Evolutionary conservation across 495 filamentous ascomycete genomes (phyloP), one percentile per base, ranked within the genome.

Genomic region (Penicillium dipodomyicola): DNA sequence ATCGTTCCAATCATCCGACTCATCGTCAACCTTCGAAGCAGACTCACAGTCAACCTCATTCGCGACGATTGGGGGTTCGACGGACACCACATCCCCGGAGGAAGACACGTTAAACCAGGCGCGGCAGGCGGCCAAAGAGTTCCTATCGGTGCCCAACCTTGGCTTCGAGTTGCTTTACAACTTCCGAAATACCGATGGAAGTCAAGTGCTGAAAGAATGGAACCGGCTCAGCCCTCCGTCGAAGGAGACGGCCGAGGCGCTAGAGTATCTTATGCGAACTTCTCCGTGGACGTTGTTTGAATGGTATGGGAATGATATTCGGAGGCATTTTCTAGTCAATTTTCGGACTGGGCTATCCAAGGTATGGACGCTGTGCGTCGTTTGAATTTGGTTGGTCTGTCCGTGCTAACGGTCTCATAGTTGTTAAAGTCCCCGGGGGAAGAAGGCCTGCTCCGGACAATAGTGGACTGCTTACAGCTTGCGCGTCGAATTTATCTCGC

Each of bases 121-220:
- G 37, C 91, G 89, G 87, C 81, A 83, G 64, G 70, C 77, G 2
- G 87, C 86, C 44, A 90, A 86, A 11, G 72, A 76, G 37, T 83
- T 81, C 45, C 79, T 92, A 15, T 68, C 75, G 5, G 69, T 91
- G 3, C 83, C 85, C 11, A 69, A 76, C 33, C 52, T 43, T 5
- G 69, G 67, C 4, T 71, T 76, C 9, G 63, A 61, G 15, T 49
- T 57, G 6, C 52, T 73, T 22, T 64, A 61, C 27, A 53, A 59
- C 19, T 61, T 56, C 43, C 50, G 63, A 23, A 57, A 66, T 5
- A 55, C 64, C 4, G 69, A 66, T 41, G 72, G 70, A 25, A 65
- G 46, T 33, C 63, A 71, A n/a, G 58, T 61, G 15, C 29, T 74
- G 43, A 63, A 65, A 37, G 42, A 64, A 39, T 72, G 59, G 66